phyloP scores from a whole-genome alignment of 1,139 yeast genomes.

The Pichia sp. region DNA sequence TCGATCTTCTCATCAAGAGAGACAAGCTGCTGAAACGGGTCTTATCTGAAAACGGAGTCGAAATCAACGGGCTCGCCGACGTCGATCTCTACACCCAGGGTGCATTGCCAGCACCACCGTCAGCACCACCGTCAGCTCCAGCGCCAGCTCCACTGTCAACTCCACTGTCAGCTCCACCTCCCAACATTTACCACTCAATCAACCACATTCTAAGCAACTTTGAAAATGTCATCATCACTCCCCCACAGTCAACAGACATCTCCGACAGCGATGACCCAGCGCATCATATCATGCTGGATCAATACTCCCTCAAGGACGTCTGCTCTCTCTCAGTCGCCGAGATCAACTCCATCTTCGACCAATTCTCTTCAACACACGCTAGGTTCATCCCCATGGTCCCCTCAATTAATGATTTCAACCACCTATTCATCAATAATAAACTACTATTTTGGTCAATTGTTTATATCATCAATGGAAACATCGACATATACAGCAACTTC shows the following conservation, averaged over 20 bases:
- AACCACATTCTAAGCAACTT: slow-evolving; percentile 8
- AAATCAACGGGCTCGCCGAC: slow-evolving; percentile 26
- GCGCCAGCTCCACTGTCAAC: not conserved
- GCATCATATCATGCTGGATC: too few species aligned
- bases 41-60: slow-evolving; percentile 23
- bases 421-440: slow-evolving; percentile 16
- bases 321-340: slow-evolving; percentile 10
- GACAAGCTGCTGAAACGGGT: slow-evolving; percentile 21
- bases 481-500: slow-evolving; percentile 15
- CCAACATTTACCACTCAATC: slow-evolving; percentile 1
- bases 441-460: slow-evolving; percentile 28
- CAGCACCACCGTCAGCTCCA: not conserved
- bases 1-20: slow-evolving; percentile 22
- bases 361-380: slow-evolving; percentile 20
- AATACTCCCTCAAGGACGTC: slow-evolving; percentile 3
- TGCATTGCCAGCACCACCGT: not conserved
- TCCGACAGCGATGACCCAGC: not conserved
- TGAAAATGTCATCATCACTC: slow-evolving; percentile 5
- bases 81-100: slow-evolving; percentile 14
- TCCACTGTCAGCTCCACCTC: not conserved
- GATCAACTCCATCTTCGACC: slow-evolving; percentile 8
- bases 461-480: slow-evolving; percentile 17
- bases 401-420: slow-evolving; percentile 20
- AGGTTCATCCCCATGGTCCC: slow-evolving; percentile 19
- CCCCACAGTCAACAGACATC: slow-evolving; percentile 8